Percentiles rank a stretch among this genome's conserved stretches.
phyloP scores from a whole-genome alignment of 2,329 filamentous ascomycete genomes.

The Penicillium capsulatum region DNA sequence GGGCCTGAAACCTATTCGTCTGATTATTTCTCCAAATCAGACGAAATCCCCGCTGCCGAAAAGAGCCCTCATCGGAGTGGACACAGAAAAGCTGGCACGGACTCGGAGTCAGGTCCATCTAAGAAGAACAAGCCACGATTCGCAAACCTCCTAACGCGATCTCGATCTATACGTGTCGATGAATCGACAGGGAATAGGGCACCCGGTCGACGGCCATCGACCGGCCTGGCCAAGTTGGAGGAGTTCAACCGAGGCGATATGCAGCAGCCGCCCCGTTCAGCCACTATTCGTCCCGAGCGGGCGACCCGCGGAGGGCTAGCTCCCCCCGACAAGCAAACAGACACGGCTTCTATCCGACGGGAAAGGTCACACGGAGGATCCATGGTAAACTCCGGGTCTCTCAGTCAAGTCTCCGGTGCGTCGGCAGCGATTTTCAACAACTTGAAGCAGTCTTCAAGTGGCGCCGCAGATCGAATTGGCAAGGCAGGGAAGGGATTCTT shows the following conservation, averaged over 20 bases:
- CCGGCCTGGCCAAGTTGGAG: slow-evolving; percentile 37
- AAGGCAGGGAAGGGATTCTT: slow-evolving; percentile 80
- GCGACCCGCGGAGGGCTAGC: slow-evolving; percentile 62
- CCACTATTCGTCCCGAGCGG: slow-evolving; percentile 63
- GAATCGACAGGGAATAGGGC: slow-evolving; percentile 35
- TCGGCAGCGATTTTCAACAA: slow-evolving; percentile 67
- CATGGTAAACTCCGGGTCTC: slow-evolving; percentile 43
- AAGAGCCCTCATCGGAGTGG: slow-evolving; percentile 22
- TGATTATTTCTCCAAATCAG: slow-evolving; percentile 15
- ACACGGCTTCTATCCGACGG: slow-evolving; percentile 31
- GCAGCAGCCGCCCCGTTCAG: slow-evolving; percentile 54
- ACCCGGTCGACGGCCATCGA: slow-evolving; percentile 37
- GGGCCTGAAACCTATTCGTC: not conserved
- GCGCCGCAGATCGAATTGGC: slow-evolving; percentile 64
- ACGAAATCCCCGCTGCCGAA: slow-evolving; percentile 17
- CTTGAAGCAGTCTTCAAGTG: slow-evolving; percentile 66
- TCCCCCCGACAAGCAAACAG: slow-evolving; percentile 63
- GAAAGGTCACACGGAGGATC: slow-evolving; percentile 33
- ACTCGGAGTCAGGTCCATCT: slow-evolving; percentile 26
- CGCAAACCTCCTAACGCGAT: slow-evolving; percentile 43
- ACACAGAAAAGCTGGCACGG: slow-evolving; percentile 26
- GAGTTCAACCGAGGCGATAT: slow-evolving; percentile 34
- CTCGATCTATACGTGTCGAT: slow-evolving; percentile 44
- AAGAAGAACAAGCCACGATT: slow-evolving; percentile 46
- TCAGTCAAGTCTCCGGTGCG: slow-evolving; percentile 51